phyloP scores from a whole-genome alignment of 2,329 filamentous ascomycete species.

The Xylaria sp. region DNA sequence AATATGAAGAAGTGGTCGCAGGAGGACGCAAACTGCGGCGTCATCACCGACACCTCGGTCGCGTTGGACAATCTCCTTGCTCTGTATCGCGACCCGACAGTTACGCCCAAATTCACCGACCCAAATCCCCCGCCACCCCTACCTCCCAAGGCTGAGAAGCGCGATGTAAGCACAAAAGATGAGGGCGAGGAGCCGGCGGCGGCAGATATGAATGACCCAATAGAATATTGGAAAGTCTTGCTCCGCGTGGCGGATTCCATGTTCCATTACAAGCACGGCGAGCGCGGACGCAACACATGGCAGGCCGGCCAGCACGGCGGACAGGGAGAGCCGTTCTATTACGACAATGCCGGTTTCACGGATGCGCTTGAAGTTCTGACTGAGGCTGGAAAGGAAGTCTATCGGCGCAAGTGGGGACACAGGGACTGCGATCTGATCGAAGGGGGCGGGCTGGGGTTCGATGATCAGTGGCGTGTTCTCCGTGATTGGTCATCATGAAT shows the following conservation, averaged over 20 bases:
- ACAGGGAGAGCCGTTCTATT: constrained; percentile 55
- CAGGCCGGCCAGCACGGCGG: constrained; percentile 55
- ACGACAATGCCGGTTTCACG: constrained; percentile 51
- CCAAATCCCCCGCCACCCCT: constrained; percentile 48
- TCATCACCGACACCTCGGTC: constrained; percentile 58
- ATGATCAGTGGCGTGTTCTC: constrained; percentile 59
- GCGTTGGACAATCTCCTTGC: constrained; percentile 58
- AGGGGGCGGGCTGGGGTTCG: constrained; percentile 50
- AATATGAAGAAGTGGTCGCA: constrained; percentile 57
- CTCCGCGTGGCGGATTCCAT: constrained; percentile 49
- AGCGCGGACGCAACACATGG: constrained; percentile 55
- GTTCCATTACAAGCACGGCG: constrained; percentile 56
- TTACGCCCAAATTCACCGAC: constrained; percentile 51
- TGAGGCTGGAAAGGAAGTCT: constrained; percentile 49
- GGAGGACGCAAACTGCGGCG: constrained; percentile 52
- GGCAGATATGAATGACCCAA: constrained; percentile 39
- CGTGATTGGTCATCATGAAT: constrained; percentile 50
- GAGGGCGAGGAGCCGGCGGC: constrained; percentile 6
- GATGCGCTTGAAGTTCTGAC: constrained; percentile 49
- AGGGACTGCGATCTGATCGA: constrained; percentile 54
- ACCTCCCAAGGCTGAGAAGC: constrained; percentile 30
- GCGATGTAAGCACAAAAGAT: constrained; percentile 17
- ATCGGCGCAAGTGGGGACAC: constrained; percentile 58
- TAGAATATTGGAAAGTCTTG: constrained; percentile 47
- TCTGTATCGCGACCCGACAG: constrained; percentile 56